phyloP scores from a whole-genome alignment of 805 yeast genomes.

The Pichia thaimueangensis region DNA sequence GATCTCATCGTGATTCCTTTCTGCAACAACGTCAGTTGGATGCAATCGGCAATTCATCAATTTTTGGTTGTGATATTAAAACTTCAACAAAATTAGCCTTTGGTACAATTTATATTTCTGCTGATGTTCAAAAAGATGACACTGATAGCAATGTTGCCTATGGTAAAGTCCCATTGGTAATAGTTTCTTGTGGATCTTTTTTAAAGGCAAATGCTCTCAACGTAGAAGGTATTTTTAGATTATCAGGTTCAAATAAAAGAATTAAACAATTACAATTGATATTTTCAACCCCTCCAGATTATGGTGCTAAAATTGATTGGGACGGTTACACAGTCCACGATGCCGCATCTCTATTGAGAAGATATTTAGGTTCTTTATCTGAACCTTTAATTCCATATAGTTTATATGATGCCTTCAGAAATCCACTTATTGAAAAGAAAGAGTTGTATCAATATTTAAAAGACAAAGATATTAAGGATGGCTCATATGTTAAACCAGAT shows the following conservation, averaged over 20 bases:
- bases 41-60: constrained; percentile 42
- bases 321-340: constrained; percentile 94
- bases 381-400: constrained; percentile 86
- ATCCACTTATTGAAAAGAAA: constrained; percentile 62
- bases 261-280: constrained; percentile 77
- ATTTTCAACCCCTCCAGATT: constrained; percentile 83
- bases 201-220: constrained; percentile 71
- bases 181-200: constrained; percentile 91
- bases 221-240: constrained; percentile 87
- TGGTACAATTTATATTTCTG: constrained; percentile 61
- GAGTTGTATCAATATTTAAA: constrained; percentile 61
- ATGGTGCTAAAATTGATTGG: constrained; percentile 86
- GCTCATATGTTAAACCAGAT: constrained; percentile 10
- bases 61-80: constrained; percentile 77
- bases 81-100: constrained; percentile 69
- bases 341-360: constrained; percentile 83
- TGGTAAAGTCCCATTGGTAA: constrained; percentile 86
- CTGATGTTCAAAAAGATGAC: constrained; percentile 1
- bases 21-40: constrained; percentile 35
- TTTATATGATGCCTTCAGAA: constrained; percentile 70
- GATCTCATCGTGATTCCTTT: constrained; percentile 47
- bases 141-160: constrained; percentile 49
- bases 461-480: constrained; percentile 35
- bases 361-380: constrained; percentile 81
- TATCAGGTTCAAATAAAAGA: constrained; percentile 86